Conservation (phyloP, 768 basidiomycete genomes). For the Naganishia antarctica region DNA sequence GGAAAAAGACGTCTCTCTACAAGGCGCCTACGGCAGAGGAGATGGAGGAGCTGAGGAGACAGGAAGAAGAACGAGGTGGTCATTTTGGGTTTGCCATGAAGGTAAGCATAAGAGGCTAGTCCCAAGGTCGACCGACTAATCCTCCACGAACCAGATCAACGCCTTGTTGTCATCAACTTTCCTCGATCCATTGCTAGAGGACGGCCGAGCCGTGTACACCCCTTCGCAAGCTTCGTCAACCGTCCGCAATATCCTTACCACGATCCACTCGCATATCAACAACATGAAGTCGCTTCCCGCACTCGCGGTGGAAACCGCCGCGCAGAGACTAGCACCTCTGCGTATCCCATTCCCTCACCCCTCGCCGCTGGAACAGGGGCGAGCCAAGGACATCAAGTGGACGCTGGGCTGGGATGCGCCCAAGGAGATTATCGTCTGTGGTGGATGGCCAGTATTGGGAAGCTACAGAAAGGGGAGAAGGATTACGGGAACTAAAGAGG, state of each 20-base stretch:
- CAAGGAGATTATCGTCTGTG: conserved; percentile 67
- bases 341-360: conserved; percentile 63
- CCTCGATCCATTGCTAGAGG: conserved; percentile 28
- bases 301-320: conserved; percentile 64
- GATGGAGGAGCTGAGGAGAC: conserved; percentile 66
- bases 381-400: conserved; percentile 75
- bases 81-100: conserved; percentile 27
- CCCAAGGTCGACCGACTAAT: conserved; percentile 70
- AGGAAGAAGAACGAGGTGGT: conserved; percentile 41
- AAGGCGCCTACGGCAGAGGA: conserved; percentile 53
- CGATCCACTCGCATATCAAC: conserved; percentile 65
- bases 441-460: conserved; percentile 79
- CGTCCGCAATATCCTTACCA: conserved; percentile 60
- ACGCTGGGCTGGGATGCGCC: conserved; percentile 76
- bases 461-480: conserved; percentile 68
- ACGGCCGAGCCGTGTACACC: background rate
- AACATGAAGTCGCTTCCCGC: conserved; percentile 59
- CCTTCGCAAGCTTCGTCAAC: conserved; percentile 45
- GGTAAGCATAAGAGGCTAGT: background rate
- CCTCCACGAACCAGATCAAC: conserved; percentile 63
- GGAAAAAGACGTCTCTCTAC: conserved; percentile 39
- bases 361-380: conserved; percentile 50
- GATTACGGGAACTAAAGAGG: conserved; percentile 56
- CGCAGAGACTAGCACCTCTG: conserved; percentile 52
- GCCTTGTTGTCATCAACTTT: conserved; percentile 42